These are phyloP conservation scores for Luvunga scandens DNA, from an alignment of 345 rosid species.

Conservation along the genomic window DNA sequence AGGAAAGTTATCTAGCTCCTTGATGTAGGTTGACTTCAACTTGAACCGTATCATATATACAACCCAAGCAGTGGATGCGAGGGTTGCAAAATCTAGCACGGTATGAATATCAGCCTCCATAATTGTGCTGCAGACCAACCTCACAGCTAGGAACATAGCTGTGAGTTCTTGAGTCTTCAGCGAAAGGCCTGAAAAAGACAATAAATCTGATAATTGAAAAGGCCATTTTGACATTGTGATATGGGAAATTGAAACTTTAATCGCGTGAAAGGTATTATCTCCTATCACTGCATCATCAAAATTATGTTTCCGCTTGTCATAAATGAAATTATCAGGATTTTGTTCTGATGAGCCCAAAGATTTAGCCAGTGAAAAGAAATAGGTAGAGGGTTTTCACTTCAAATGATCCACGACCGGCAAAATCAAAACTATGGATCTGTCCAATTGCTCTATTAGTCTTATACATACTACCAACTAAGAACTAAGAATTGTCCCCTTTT, in stretches of 20 bases:
- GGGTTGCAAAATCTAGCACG: slow-evolving; percentile 53
- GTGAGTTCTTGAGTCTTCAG: slow-evolving; percentile 75
- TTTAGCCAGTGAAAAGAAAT: not conserved
- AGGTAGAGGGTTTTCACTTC: not conserved
- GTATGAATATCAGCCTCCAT: slow-evolving; percentile 64
- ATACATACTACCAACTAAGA: not conserved
- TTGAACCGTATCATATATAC: slow-evolving; percentile 70
- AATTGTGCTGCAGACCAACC: slow-evolving; percentile 41
- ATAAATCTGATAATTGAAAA: not conserved
- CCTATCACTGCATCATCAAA: not conserved
- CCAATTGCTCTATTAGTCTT: not conserved
- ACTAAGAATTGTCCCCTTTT: no score
- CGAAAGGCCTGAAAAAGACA: slow-evolving; percentile 59
- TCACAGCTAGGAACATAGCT: slow-evolving; percentile 56
- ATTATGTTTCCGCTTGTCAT: not conserved
- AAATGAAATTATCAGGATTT: not conserved
- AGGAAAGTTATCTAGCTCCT: slow-evolving; percentile 58
- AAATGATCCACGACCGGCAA: not conserved
- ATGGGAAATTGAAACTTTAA: not conserved
- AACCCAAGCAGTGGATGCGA: slow-evolving; percentile 63
- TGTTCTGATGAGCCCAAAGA: not conserved
- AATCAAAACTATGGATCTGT: not conserved
- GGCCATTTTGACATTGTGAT: not conserved
- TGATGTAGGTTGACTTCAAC: slow-evolving; percentile 62
- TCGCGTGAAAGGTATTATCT: not conserved